Evolutionary conservation across 225 moss, liverwort and hornwort genomes (phyloP).

Genomic region (Thuidium tamariscinum): DNA sequence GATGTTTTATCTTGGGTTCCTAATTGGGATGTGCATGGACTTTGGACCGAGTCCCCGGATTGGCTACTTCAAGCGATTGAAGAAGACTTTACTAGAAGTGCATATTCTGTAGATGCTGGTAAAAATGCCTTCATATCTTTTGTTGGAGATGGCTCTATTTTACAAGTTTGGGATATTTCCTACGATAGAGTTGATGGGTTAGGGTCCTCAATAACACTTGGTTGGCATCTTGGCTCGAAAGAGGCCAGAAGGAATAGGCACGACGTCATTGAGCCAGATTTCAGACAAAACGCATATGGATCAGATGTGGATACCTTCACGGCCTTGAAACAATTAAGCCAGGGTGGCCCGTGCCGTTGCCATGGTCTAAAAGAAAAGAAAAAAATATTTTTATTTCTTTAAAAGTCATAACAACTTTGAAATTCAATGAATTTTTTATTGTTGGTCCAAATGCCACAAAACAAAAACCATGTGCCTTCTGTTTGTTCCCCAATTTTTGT

Average conservation of each 20-base stretch:
- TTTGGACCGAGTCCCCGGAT: neutral
- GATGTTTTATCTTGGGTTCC: neutral
- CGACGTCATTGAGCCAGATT: neutral
- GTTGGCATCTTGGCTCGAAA: neutral
- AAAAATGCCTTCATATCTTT: neutral
- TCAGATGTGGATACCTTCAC: neutral
- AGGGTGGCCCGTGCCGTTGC: too few species aligned
- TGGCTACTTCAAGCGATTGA: fast-evolving
- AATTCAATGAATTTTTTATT: too few species aligned
- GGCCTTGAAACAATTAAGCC: neutral
- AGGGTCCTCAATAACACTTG: neutral
- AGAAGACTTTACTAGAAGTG: fast-evolving
- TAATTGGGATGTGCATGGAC: neutral
- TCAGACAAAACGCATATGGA: neutral
- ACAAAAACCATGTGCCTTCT: too few species aligned
- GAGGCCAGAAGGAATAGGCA: too few species aligned
- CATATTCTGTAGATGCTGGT: neutral
- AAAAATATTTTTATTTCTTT: too few species aligned
- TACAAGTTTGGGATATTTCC: neutral
- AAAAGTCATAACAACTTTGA: too few species aligned
- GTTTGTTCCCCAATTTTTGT: too few species aligned
- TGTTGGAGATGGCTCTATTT: neutral
- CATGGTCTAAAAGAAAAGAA: too few species aligned
- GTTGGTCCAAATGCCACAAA: too few species aligned
- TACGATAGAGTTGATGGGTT: neutral